phyloP scores from a whole-genome alignment of 2,329 filamentous ascomycete genomes.

The Aureobasidium sp. region DNA sequence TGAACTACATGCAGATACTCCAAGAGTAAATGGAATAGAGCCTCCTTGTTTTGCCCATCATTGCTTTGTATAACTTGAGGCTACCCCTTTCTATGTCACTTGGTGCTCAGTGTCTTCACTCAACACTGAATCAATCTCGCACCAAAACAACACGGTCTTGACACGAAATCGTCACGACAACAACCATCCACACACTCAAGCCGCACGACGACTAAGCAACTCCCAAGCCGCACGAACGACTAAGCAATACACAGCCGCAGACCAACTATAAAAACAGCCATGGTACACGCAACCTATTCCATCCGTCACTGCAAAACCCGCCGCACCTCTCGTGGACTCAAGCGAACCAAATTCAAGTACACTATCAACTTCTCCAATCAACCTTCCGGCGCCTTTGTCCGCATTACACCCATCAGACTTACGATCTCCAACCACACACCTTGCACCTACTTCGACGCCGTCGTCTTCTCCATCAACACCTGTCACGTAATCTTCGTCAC shows the following conservation, averaged over 20 bases:
- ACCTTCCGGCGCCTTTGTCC: not conserved
- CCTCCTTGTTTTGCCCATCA: not conserved
- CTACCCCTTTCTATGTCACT: not conserved
- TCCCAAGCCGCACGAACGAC: not conserved
- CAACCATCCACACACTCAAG: not conserved
- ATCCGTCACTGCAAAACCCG: not conserved
- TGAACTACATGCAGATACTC: not conserved
- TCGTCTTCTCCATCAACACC: not conserved
- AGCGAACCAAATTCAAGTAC: not conserved
- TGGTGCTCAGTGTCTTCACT: not conserved
- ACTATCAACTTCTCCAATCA: not conserved
- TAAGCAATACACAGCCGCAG: not conserved
- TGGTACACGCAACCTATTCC: not conserved
- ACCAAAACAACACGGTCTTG: not conserved
- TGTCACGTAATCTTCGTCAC: not conserved
- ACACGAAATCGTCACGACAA: not conserved
- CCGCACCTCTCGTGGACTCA: not conserved
- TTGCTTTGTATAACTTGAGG: not conserved
- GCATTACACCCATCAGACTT: not conserved
- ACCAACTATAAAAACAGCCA: not conserved
- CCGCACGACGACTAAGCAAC: not conserved
- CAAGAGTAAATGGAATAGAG: not conserved
- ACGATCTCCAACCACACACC: not conserved
- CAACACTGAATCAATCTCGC: not conserved
- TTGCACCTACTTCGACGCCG: not conserved